phyloP scores from a whole-genome alignment of 1,284 basidiomycete species.

The Malassezia japonica region DNA sequence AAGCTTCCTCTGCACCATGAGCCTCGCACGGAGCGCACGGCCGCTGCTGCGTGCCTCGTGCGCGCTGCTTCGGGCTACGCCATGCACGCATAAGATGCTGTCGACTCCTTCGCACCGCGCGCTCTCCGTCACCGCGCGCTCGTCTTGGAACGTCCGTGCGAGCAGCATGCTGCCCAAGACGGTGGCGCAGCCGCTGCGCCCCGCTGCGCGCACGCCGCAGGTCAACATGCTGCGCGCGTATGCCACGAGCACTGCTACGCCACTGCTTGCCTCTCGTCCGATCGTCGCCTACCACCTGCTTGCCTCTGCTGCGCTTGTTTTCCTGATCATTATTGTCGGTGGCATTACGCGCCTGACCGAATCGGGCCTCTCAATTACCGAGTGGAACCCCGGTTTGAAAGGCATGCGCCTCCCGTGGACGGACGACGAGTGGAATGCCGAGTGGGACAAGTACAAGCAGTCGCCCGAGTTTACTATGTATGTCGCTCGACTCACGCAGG shows the following conservation, averaged over 20 bases:
- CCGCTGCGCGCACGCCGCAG: background rate
- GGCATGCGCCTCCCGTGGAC: slow-evolving; percentile 76
- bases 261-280: slow-evolving; percentile 54
- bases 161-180: background rate
- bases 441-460: slow-evolving; percentile 88
- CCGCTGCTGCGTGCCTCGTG: background rate
- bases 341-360: slow-evolving; percentile 94
- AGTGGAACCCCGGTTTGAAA: slow-evolving; percentile 82
- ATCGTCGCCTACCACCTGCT: slow-evolving; percentile 70
- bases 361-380: slow-evolving; percentile 91
- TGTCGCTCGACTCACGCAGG: slow-evolving; percentile 48
- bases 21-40: background rate
- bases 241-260: background rate
- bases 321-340: slow-evolving; percentile 86
- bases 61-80: background rate
- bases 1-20: background rate
- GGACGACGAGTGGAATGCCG: slow-evolving; percentile 68
- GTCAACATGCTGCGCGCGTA: background rate
- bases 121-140: background rate
- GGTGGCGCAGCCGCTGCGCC: background rate
- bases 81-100: background rate
- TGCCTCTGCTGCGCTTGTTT: slow-evolving; percentile 70
- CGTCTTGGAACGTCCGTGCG: background rate
- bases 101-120: no score
- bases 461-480: slow-evolving; percentile 93